phyloP scores from a whole-genome alignment of 2,329 filamentous ascomycete species.

The Fusarium fracticaudum region DNA sequence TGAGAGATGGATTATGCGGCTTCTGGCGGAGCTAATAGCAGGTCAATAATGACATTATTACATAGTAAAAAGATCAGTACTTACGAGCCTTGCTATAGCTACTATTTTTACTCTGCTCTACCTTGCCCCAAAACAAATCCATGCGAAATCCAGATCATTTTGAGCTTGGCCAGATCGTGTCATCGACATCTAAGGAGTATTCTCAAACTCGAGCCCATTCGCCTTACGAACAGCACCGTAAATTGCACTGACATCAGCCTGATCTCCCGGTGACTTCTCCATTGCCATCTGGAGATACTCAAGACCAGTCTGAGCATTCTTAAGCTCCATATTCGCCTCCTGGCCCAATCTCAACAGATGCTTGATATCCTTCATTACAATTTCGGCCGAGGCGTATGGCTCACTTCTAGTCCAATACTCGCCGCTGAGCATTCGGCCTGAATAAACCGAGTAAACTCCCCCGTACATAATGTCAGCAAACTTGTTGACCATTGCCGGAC shows the following conservation, averaged over 20 bases:
- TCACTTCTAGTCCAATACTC: not conserved
- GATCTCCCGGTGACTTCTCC: not conserved
- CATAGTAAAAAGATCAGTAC: too few relatives aligned
- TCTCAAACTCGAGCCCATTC: not conserved
- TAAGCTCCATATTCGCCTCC: not conserved
- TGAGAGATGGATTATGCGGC: too few relatives aligned
- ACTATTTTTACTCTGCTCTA: too few relatives aligned
- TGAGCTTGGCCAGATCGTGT: too few relatives aligned
- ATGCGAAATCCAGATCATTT: too few relatives aligned
- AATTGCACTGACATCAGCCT: not conserved
- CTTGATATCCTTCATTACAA: not conserved
- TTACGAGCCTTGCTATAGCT: too few relatives aligned
- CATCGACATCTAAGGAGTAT: not conserved
- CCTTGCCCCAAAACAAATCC: too few relatives aligned
- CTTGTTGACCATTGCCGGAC: fast-evolving
- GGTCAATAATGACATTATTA: fast-evolving
- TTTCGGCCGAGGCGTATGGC: not conserved
- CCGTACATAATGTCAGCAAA: not conserved
- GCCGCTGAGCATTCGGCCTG: not conserved
- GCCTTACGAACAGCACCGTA: not conserved
- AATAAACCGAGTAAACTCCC: fast-evolving
- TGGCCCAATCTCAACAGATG: not conserved
- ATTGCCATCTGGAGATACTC: not conserved
- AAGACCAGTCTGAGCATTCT: not conserved
- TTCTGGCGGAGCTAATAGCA: too few relatives aligned